These are phyloP conservation scores for Beta corolliflora DNA, from an alignment of 179 eudicot species.

Conservation along the genomic window DNA sequence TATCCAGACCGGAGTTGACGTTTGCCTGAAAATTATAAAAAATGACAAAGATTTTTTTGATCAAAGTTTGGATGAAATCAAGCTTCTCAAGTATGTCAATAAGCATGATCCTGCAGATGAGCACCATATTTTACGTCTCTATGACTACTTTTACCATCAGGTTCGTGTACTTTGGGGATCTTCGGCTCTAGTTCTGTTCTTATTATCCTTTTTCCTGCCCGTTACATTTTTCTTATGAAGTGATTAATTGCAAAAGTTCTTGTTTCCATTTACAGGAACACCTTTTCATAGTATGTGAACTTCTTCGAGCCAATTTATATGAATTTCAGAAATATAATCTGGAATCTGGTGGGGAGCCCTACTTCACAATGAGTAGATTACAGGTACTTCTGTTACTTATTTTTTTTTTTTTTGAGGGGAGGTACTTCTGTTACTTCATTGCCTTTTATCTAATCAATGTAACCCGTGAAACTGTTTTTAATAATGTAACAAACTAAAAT, in stretches of 20 bases:
- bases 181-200: background rate
- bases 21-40: constrained; percentile 94
- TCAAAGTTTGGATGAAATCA: constrained; percentile 98
- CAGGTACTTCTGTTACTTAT: no score
- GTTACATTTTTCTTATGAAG: no score
- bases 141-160: constrained; percentile 92
- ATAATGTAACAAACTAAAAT: background rate
- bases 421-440: constrained; percentile 34
- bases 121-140: constrained; percentile 81
- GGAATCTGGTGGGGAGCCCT: constrained; percentile 83
- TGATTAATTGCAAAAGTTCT: background rate
- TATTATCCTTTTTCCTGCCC: no score
- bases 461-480: background rate
- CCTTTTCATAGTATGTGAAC: constrained; percentile 87
- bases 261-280: constrained; percentile 58
- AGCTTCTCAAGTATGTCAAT: constrained; percentile 91
- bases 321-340: constrained; percentile 82
- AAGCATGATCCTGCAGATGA: constrained; percentile 90
- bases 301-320: constrained; percentile 83
- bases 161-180: constrained; percentile 35
- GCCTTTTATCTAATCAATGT: background rate
- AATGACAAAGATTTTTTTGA: constrained; percentile 96
- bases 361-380: constrained; percentile 70
- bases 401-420: no score
- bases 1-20: constrained; percentile 82